A percentile compares a stretch with the other conserved stretches of the same genome.
Evolutionary conservation across 768 basidiomycete species (phyloP).

Genomic region (Pleurotus salmoneostramineus): DNA sequence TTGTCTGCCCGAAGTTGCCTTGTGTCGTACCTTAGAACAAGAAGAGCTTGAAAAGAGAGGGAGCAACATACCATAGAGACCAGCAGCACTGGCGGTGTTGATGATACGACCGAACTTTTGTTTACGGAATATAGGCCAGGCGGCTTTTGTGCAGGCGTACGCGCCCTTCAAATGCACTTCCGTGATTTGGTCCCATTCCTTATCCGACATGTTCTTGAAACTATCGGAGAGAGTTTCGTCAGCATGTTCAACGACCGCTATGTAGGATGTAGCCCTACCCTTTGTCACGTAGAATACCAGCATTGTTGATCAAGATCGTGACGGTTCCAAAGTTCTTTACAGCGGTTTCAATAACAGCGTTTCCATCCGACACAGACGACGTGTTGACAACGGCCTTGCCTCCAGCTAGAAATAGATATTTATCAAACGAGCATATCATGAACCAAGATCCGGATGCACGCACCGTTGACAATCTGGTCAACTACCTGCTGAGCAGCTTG

Average conservation of each 20-base stretch:
- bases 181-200: conserved; percentile 87
- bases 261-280: conserved; percentile 39
- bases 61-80: conserved; percentile 69
- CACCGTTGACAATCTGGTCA: conserved; percentile 80
- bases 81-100: conserved; percentile 94
- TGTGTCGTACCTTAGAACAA: too few relatives aligned
- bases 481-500: conserved; percentile 91
- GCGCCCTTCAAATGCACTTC: conserved; percentile 94
- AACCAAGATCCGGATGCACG: conserved; percentile 15
- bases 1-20: conserved; percentile 97
- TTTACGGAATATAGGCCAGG: conserved; percentile 93
- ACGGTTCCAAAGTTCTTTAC: conserved; percentile 80
- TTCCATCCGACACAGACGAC: conserved; percentile 84
- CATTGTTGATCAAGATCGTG: conserved; percentile 94
- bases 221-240: conserved; percentile 27
- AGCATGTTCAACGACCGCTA: neutral
- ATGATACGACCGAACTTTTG: conserved; percentile 93
- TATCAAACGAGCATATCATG: conserved; percentile 1
- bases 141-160: conserved; percentile 89
- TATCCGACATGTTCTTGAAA: conserved; percentile 97
- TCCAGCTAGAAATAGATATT: conserved; percentile 49
- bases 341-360: conserved; percentile 81
- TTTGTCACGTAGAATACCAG: conserved; percentile 83
- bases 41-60: neutral
- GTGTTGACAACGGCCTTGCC: conserved; percentile 87